These are phyloP conservation scores for Trichopus zeylanicus DNA, from an alignment of 116 monocot species.

Conservation along the genomic window DNA sequence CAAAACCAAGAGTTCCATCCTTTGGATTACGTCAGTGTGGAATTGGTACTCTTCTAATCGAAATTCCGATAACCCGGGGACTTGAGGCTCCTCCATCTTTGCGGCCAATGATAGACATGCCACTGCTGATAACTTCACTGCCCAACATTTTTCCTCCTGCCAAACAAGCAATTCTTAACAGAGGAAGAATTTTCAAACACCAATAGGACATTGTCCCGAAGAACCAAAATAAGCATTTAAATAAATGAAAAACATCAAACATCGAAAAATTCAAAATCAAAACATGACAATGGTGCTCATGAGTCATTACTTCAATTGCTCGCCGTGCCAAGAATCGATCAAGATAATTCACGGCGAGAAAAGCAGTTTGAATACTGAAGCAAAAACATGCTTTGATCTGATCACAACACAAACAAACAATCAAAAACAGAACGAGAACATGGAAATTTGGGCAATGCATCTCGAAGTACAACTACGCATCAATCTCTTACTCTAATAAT, in stretches of 20 bases:
- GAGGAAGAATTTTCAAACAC: neutral
- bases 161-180: neutral
- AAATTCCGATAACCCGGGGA: conserved; percentile 48
- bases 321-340: conserved; percentile 60
- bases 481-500: conserved; percentile 54
- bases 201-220: neutral
- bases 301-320: conserved; percentile 43
- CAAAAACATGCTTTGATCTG: conserved; percentile 49
- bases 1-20: conserved; percentile 84
- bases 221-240: no score
- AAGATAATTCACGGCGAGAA: conserved; percentile 52
- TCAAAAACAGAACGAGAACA: neutral
- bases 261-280: neutral
- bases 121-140: conserved; percentile 42
- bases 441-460: no score
- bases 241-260: neutral
- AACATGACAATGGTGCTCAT: no score
- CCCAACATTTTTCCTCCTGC: conserved; percentile 55
- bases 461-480: no score
- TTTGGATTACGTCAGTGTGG: conserved; percentile 30
- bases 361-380: conserved; percentile 57
- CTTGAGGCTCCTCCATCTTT: conserved; percentile 70
- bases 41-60: conserved; percentile 35
- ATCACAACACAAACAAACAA: conserved; percentile 5
- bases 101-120: conserved; percentile 80